A percentile compares a stretch with the other conserved stretches of the same genome.
These are phyloP conservation scores for Backusella tarrabulga DNA, from an alignment of 192 early-diverging fungal species.

Conservation along the genomic window DNA sequence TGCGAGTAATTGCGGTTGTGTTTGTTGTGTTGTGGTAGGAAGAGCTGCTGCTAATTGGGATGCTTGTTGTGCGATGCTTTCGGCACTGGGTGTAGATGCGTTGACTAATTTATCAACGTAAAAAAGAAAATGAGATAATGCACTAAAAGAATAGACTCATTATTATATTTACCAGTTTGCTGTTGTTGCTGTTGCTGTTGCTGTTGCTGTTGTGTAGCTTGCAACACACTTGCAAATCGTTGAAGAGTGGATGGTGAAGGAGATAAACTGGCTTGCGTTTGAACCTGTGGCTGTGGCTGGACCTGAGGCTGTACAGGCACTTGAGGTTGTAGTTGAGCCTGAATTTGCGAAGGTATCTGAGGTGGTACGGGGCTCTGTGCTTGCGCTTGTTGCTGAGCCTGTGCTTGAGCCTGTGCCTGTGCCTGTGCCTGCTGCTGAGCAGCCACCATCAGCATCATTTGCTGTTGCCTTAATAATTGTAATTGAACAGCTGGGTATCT, in stretches of 20 bases:
- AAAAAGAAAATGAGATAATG: not conserved
- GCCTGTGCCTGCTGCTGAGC: slow-evolving; percentile 15
- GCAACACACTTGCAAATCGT: slow-evolving; percentile 17
- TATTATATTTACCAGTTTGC: not conserved
- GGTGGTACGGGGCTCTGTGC: not conserved
- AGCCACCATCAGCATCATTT: slow-evolving; percentile 13
- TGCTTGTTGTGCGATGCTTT: not conserved
- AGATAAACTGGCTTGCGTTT: not conserved
- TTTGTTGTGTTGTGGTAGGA: slow-evolving; percentile 1
- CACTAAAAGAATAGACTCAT: not conserved
- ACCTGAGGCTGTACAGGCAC: slow-evolving; percentile 1
- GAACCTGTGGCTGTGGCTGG: not conserved
- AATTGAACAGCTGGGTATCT: slow-evolving; percentile 32
- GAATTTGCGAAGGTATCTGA: not conserved
- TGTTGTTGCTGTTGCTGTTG: not conserved
- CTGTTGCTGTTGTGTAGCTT: slow-evolving; percentile 15
- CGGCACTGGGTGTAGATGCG: not conserved
- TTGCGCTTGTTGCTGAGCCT: slow-evolving; percentile 1
- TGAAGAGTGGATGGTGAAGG: slow-evolving; percentile 21
- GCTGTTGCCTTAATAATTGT: slow-evolving; percentile 30
- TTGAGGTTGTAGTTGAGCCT: slow-evolving; percentile 23
- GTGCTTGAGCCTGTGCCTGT: not conserved
- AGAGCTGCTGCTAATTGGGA: not conserved
- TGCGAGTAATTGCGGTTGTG: not conserved
- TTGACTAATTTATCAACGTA: not conserved